Conservation (phyloP, 257 asterid genomes). For the Rubia yunnanensis region DNA sequence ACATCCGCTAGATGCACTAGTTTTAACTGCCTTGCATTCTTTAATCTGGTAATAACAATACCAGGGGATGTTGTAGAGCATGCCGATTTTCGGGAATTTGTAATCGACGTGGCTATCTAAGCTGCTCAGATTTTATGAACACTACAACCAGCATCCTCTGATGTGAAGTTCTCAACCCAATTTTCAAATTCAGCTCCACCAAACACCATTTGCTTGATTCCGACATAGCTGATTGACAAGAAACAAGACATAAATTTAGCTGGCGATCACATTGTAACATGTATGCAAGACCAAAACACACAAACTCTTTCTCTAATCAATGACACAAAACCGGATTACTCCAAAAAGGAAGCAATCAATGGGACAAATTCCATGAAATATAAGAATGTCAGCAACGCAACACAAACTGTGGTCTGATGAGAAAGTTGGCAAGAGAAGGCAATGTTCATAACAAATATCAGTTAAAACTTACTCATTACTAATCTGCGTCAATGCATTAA, state of each 20-base stretch:
- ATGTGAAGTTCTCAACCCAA: slow-evolving; percentile 71
- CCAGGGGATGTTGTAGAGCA: neutral
- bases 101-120: neutral
- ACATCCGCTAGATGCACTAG: neutral
- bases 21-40: neutral
- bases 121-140: slow-evolving; percentile 67
- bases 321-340: neutral
- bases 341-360: neutral
- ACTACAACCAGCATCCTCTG: slow-evolving; percentile 70
- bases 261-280: neutral
- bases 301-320: neutral
- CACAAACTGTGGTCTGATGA: neutral
- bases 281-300: neutral
- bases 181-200: slow-evolving; percentile 79
- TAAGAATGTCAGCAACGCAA: neutral
- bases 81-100: neutral
- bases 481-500: slow-evolving; percentile 80
- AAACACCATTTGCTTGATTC: slow-evolving; percentile 82
- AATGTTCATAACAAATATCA: neutral
- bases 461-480: slow-evolving; percentile 68
- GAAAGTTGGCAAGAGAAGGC: neutral
- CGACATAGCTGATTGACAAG: slow-evolving; percentile 49
- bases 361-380: neutral
- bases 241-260: neutral
- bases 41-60: neutral